These are phyloP conservation scores for Rosa lucieae DNA, from an alignment of 306 rosid genomes.

Conservation along the genomic window DNA sequence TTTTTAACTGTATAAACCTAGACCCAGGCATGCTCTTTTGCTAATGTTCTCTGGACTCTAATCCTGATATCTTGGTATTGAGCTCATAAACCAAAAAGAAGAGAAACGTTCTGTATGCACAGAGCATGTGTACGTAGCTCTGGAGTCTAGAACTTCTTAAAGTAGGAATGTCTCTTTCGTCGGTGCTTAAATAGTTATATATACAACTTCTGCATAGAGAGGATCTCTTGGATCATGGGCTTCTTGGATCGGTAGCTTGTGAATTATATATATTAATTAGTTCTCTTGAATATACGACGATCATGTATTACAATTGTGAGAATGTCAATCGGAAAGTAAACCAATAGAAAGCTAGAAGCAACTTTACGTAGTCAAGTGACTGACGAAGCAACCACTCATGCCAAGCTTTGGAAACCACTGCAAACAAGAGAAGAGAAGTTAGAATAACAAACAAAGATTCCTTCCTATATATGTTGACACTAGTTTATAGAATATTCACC, in stretches of 20 bases:
- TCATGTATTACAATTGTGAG: conserved; percentile 3
- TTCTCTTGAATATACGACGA: not conserved
- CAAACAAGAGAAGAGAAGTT: not conserved
- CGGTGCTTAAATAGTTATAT: not conserved
- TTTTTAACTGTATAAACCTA: not conserved
- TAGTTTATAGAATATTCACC: no score
- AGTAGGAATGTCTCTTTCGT: conserved; percentile 54
- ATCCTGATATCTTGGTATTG: conserved; percentile 3
- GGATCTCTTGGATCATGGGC: conserved; percentile 88
- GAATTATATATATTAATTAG: conserved; percentile 24
- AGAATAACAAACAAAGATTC: no score
- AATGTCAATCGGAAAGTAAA: conserved; percentile 20
- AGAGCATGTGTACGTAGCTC: not conserved
- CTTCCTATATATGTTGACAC: no score
- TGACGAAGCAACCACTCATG: not conserved
- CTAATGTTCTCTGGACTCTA: not conserved
- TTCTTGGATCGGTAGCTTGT: conserved; percentile 57
- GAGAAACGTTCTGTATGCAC: not conserved
- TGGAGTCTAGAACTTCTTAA: conserved; percentile 24
- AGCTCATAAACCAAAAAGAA: not conserved
- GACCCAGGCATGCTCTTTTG: not conserved
- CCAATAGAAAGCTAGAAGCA: not conserved
- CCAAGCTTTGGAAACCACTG: not conserved
- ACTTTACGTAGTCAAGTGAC: not conserved
- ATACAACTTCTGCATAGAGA: conserved; percentile 20